Evolutionary conservation across 1,284 basidiomycete genomes (phyloP).

Genomic region (Cystobasidium slooffiae): DNA sequence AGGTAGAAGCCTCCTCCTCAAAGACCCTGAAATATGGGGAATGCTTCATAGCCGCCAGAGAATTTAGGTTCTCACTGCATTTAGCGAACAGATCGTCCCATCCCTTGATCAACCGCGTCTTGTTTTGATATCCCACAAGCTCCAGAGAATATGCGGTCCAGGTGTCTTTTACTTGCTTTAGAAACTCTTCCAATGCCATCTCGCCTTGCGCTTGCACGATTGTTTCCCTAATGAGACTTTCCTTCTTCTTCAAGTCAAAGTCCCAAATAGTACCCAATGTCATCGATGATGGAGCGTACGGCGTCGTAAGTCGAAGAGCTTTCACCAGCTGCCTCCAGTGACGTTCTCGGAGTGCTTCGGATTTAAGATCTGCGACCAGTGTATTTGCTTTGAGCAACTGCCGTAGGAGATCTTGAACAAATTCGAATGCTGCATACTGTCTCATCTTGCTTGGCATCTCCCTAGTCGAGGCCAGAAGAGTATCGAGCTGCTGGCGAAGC

Average conservation of each 20-base stretch:
- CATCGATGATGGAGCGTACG: conserved; percentile 67
- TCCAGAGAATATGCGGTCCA: conserved; percentile 97
- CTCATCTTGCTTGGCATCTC: conserved; percentile 99
- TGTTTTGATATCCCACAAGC: conserved; percentile 97
- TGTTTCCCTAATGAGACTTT: conserved; percentile 86
- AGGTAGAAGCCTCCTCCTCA: conserved; percentile 59
- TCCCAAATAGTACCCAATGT: conserved; percentile 97
- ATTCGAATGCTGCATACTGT: conserved; percentile 98
- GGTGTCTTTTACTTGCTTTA: conserved; percentile 82
- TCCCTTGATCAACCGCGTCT: conserved; percentile 91
- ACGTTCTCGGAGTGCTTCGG: conserved; percentile 93
- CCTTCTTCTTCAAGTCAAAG: conserved; percentile 92
- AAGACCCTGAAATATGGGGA: conserved; percentile 90
- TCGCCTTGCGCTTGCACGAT: conserved; percentile 98
- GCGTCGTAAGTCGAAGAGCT: conserved; percentile 64
- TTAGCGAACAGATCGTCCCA: conserved; percentile 99
- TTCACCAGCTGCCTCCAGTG: conserved; percentile 99
- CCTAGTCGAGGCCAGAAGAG: conserved; percentile 83
- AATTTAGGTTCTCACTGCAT: conserved; percentile 94
- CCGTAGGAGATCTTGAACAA: conserved; percentile 88
- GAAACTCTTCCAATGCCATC: conserved; percentile 60
- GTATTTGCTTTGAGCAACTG: conserved; percentile 86
- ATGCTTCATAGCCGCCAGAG: conserved; percentile 92
- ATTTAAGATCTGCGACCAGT: conserved; percentile 89
- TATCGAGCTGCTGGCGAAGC: conserved; percentile 90